Base-by-base conservation (phyloP, 805 yeast genomes). In the Candida maesae region DNA sequence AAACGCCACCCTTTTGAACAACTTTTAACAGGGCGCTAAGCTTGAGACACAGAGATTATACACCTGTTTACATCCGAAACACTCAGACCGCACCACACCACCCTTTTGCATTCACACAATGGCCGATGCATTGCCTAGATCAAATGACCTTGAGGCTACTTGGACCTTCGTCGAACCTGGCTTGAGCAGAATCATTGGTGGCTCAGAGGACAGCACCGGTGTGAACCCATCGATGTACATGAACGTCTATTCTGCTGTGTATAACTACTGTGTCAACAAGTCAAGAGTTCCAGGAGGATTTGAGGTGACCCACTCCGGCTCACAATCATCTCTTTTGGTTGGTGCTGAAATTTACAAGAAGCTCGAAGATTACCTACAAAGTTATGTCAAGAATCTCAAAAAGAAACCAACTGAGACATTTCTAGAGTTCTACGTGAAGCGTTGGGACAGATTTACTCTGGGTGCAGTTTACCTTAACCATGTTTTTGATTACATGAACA, bases 381-480 rank as follows among this genome's bases (percentile, higher is more conserved):
- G 64, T 14, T 90, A 86, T 56, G 72, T 85, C 32, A 59, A 68
- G 29, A 63, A 66, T 26, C 64, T 82, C 50, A 57, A 64, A 26
- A 74, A 72, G 44, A 73, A 68, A 39, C 71, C 76, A 5, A 70
- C 73, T 36, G 95, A 87, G 52, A 66, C 81, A 2, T 84, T 88
- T 53, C 68, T 90, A 41, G 84, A 81, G 46, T 87, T 85, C 58
- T 93, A 93, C 56, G 95, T 87, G 33, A 73, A 80, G 56, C 78
- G 83, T 50, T 95, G 98, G 96, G 79, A 80, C 48, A 76, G 98
- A 45, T 93, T 76, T 60, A 79, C 95, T 17, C 79, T 87, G 39
- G 98, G 98, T 20, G 95, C 98, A 2, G 84, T 89, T 13, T 85
- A 87, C 63, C 66, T 93, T 60, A 89, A 88, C 61, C 93, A 95